Evolutionary conservation across 2,329 filamentous ascomycete genomes (phyloP), one percentile per base, ranked within the genome.

Genomic region (Bisporella sp.): DNA sequence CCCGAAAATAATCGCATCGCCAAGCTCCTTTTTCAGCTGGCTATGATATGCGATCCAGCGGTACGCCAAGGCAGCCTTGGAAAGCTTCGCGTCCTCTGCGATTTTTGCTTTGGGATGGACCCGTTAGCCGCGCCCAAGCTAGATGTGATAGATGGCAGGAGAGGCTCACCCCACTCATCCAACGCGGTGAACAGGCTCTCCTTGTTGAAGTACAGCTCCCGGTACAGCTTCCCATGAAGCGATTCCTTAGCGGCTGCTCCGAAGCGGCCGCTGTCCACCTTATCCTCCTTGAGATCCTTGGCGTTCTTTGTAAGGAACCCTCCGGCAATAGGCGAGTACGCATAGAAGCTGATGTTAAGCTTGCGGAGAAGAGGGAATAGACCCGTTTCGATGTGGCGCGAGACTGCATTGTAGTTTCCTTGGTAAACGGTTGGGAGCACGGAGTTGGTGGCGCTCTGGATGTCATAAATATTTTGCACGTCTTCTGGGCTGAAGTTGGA

Each of bases 401-500:
- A 87, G 58, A 90, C 85, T 52, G 78, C 79, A 67, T 90, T 91
- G 69, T 90, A 91, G 85, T 92, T 90, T 59, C 76, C 89, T 68
- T 93, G 88, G 68, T 87, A 95, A 49, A 93, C 45, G 21, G 45
- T 37, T 8, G 89, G 89, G 12, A 46, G 78, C n/a, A 93, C 85
- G 86, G 86, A 93, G 54, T 79, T 78, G 60, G 87, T 83, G 69
- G 85, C 81, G 59, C 84, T 84, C 73, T 85, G 90, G 39, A 82
- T 83, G 65, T 87, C 78, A 53, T 84, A 83, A 6, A 92, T 79
- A 69, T 95, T 89, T 1, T 89, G 88, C 9, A 95, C 85, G 66
- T 95, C 89, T 63, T 84, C 91, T 0, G 88, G 82, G 1, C 88
- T 85, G 66, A 82, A 95, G 70, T 95, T 95, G 62, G 80, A 85